These are phyloP conservation scores for Raddia guianensis DNA, from an alignment of 176 grass and related monocot genomes.

Conservation along the genomic window DNA sequence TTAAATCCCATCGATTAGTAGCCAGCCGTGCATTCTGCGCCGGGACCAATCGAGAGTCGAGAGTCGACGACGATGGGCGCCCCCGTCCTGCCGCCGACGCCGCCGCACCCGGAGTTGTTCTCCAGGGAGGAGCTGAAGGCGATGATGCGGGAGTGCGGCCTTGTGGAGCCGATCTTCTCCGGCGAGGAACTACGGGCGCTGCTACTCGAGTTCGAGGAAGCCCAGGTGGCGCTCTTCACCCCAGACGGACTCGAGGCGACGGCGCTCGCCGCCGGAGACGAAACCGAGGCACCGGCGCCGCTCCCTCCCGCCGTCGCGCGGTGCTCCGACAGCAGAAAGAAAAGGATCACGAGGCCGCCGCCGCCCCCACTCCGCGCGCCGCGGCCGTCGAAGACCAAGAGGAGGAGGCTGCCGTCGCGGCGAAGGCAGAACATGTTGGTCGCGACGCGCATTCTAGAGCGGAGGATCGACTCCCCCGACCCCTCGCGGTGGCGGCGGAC, in stretches of 20 bases:
- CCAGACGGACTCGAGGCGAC: not conserved
- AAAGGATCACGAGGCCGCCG: not conserved
- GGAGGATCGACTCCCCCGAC: not conserved
- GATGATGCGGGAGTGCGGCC: not conserved
- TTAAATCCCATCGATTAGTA: too few relatives aligned
- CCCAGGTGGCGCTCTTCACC: not conserved
- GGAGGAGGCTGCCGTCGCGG: not conserved
- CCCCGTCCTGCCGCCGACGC: too few relatives aligned
- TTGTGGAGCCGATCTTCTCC: not conserved
- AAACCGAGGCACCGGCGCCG: not conserved
- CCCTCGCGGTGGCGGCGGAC: conserved; percentile 10
- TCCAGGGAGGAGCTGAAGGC: not conserved
- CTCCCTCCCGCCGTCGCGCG: not conserved
- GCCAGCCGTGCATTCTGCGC: too few relatives aligned
- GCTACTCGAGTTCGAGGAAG: not conserved
- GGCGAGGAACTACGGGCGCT: not conserved
- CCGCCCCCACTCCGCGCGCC: not conserved
- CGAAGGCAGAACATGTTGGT: not conserved
- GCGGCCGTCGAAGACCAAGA: not conserved
- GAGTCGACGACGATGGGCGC: too few relatives aligned
- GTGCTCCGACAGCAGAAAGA: not conserved
- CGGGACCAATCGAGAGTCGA: too few relatives aligned
- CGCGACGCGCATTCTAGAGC: not conserved
- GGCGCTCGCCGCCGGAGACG: not conserved
- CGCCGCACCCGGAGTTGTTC: not conserved